Percentiles rank a stretch among this genome's conserved stretches.
Conservation (phyloP, 805 yeast species). For the Barnettozyma sucrosica region DNA sequence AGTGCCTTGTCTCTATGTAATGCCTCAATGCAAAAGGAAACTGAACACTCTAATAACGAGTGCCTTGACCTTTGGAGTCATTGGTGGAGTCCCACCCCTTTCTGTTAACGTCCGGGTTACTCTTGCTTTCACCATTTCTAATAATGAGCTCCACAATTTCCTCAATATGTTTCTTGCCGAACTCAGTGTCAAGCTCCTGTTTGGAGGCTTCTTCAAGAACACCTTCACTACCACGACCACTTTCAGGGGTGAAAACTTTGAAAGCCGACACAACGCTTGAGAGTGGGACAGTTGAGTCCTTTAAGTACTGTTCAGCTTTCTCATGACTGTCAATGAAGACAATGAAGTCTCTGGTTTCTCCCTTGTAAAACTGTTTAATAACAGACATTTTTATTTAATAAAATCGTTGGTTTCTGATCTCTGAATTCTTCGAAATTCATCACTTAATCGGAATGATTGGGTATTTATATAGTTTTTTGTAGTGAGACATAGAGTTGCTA, state of each 20-base stretch:
- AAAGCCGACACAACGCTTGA: constrained; percentile 57
- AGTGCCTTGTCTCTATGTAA: not conserved
- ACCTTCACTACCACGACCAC: constrained; percentile 67
- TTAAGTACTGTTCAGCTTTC: constrained; percentile 40
- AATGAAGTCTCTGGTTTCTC: constrained; percentile 56
- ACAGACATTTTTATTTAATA: constrained; percentile 24
- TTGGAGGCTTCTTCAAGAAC: constrained; percentile 66
- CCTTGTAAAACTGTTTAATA: constrained; percentile 56
- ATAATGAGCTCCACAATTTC: constrained; percentile 56
- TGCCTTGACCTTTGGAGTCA: constrained; percentile 32
- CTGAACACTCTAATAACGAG: not conserved
- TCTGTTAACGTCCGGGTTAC: constrained; percentile 25
- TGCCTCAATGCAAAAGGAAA: not conserved
- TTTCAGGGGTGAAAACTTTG: constrained; percentile 55
- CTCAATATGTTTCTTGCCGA: constrained; percentile 49
- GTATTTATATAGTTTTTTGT: not conserved
- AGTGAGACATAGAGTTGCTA: not conserved
- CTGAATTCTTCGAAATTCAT: too few species aligned
- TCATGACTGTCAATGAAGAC: constrained; percentile 56
- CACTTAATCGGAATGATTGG: too few species aligned
- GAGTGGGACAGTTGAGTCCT: constrained; percentile 49
- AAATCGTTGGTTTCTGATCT: too few species aligned
- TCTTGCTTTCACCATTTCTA: constrained; percentile 51
- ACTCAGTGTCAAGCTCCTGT: constrained; percentile 57
- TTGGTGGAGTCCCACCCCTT: constrained; percentile 36